Evolutionary conservation across 2,329 filamentous ascomycete genomes (phyloP).

Genomic region (Fusarium sp.): DNA sequence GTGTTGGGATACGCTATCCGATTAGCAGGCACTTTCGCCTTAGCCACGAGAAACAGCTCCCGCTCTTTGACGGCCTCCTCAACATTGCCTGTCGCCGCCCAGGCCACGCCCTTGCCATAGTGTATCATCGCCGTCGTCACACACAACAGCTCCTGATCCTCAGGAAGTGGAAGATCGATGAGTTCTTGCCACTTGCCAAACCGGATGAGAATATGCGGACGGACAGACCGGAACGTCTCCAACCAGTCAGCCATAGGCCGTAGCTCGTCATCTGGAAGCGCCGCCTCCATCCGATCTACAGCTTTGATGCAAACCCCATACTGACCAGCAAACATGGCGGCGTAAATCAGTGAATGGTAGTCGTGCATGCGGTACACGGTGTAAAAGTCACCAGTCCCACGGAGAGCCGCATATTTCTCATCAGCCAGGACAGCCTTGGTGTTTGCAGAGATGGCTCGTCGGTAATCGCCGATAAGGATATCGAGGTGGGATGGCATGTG

Average conservation of each 20-base stretch:
- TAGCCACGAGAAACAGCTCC: slow-evolving; percentile 61
- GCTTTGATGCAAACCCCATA: slow-evolving; percentile 70
- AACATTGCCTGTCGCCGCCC: slow-evolving; percentile 67
- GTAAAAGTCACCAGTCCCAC: slow-evolving; percentile 75
- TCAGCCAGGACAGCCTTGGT: slow-evolving; percentile 73
- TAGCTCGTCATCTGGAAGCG: slow-evolving; percentile 66
- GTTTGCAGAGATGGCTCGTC: slow-evolving; percentile 70
- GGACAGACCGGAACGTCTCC: slow-evolving; percentile 73
- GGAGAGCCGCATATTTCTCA: slow-evolving; percentile 68
- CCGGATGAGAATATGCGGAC: slow-evolving; percentile 75
- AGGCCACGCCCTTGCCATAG: slow-evolving; percentile 76
- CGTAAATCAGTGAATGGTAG: slow-evolving; percentile 79
- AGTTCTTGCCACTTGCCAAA: slow-evolving; percentile 79
- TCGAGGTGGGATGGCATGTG: slow-evolving; percentile 84
- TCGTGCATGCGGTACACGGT: slow-evolving; percentile 78
- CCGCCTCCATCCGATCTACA: slow-evolving; percentile 65
- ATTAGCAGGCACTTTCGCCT: slow-evolving; percentile 62
- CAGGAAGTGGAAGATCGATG: slow-evolving; percentile 64
- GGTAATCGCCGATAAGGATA: slow-evolving; percentile 77
- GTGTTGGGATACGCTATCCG: slow-evolving; percentile 77
- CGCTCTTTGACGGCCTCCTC: slow-evolving; percentile 63
- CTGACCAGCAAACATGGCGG: slow-evolving; percentile 79
- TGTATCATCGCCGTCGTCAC: slow-evolving; percentile 74
- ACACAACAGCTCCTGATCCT: slow-evolving; percentile 69
- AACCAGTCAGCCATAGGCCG: slow-evolving; percentile 79